Evolutionary conservation across 805 yeast genomes (phyloP), one percentile per base, ranked within the genome.

Genomic region (Spencermartinsiella europaea): DNA sequence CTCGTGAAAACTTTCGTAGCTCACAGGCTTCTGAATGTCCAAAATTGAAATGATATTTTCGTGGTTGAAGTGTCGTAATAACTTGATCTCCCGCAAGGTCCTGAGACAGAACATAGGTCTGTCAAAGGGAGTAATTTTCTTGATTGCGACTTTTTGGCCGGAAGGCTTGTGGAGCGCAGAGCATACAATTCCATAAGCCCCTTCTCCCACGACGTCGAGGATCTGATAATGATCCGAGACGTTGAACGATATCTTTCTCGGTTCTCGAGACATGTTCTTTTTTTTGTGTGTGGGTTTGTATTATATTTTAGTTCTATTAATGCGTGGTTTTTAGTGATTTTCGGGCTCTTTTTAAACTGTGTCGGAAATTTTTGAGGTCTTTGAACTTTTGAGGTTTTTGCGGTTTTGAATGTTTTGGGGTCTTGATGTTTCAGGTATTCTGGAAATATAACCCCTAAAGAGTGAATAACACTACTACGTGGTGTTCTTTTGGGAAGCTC

Each of bases 121-220:
- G 57, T 84, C 95, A 62, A 91, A 91, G 10, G 97, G 97, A 61
- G 84, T 85, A 53, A 91, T 88, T 68, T 90, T 91, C 66, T 91
- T 91, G 60, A 91, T 89, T 35, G 98, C 98, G n/a, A 91, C 97
- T 53, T 80, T 80, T 56, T 84, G 90, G 45, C 83, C 83, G 1
- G 93, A 77, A 4, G 96, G 95, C 59, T 79, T 77, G 66, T 91
- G 96, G 8, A 81, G 67, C 0, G 97, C 97, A 8, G 91, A 79
- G 64, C 96, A 68, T 8, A 91, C 98, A 10, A 90, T 80, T 4
- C 98, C 98, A 62, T 91, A 91, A 0, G 98, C 97, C 16, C 98
- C 98, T 65, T 89, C 95, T 5, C 98, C 98, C 1, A 91, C 81
- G 14, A 91, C 77, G 54, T 86, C 88, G 43, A 82, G 72, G 40